Evolutionary conservation across 495 filamentous ascomycete species (phyloP).

Genomic region (Bombardia bombarda): DNA sequence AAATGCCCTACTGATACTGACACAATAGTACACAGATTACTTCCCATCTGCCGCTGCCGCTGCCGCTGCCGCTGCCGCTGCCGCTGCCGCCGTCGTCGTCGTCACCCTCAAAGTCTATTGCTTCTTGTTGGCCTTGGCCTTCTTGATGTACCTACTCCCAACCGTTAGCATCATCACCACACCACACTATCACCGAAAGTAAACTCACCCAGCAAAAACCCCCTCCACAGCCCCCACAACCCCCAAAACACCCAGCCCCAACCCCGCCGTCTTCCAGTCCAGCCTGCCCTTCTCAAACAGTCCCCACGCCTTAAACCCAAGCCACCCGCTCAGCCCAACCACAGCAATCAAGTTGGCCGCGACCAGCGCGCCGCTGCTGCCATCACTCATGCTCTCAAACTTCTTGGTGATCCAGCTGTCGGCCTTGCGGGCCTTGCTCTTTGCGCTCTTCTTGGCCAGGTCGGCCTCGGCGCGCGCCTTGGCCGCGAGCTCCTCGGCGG

Average conservation of each 20-base stretch:
- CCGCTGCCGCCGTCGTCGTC: too few species aligned
- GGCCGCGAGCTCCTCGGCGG: slow-evolving; percentile 34
- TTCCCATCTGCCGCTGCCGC: too few species aligned
- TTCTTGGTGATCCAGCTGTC: slow-evolving; percentile 31
- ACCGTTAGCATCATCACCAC: not conserved
- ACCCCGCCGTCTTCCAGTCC: slow-evolving; percentile 60
- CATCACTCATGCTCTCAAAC: slow-evolving; percentile 21
- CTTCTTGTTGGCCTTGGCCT: not conserved
- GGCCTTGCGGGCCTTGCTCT: slow-evolving; percentile 26
- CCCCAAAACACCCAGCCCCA: slow-evolving; percentile 46
- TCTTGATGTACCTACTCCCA: slow-evolving; percentile 7
- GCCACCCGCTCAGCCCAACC: slow-evolving; percentile 35
- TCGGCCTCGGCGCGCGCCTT: slow-evolving; percentile 38
- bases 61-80: too few species aligned
- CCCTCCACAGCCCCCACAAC: slow-evolving; percentile 35
- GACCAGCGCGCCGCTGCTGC: slow-evolving; percentile 26
- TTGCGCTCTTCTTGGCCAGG: slow-evolving; percentile 45
- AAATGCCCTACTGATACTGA: too few species aligned
- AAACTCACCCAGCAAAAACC: slow-evolving; percentile 30
- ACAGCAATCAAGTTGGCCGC: slow-evolving; percentile 32
- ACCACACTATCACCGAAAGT: not conserved
- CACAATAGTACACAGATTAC: too few species aligned
- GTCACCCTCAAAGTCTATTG: too few species aligned
- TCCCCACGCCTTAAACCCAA: slow-evolving; percentile 39
- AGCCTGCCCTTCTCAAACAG: slow-evolving; percentile 57